A percentile compares a stretch with the other conserved stretches of the same genome.
Conservation (phyloP, 2,329 filamentous ascomycete genomes). For the Colletotrichum lini region DNA sequence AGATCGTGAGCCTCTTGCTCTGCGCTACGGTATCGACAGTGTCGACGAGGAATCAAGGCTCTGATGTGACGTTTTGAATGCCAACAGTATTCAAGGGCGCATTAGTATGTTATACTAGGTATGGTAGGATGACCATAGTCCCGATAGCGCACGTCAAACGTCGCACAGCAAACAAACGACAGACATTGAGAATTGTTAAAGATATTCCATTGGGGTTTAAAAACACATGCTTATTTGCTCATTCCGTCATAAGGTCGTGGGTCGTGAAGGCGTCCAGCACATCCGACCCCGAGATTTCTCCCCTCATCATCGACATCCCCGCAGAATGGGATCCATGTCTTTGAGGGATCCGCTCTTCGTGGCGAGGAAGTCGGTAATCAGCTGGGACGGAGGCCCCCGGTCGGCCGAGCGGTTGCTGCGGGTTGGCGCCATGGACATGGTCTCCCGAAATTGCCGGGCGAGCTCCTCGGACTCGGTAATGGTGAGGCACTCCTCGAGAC, state of each 20-base stretch:
- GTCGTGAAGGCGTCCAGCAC: not conserved
- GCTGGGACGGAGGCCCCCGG: constrained; percentile 23
- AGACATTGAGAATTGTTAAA: too few species aligned
- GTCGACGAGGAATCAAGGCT: too few species aligned
- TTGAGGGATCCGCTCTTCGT: constrained; percentile 12
- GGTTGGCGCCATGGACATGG: constrained; percentile 30
- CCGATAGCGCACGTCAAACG: too few species aligned
- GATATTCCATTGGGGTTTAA: not conserved
- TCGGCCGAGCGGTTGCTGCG: constrained; percentile 27
- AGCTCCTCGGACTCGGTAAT: constrained; percentile 32
- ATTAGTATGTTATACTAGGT: too few species aligned
- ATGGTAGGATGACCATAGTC: too few species aligned
- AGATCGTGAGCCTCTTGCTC: too few species aligned
- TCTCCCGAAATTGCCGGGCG: constrained; percentile 22
- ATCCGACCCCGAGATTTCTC: not conserved
- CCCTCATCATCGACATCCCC: not conserved
- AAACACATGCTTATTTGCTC: not conserved
- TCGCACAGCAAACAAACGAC: too few species aligned
- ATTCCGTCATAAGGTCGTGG: constrained; percentile 3
- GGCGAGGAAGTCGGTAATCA: constrained; percentile 36
- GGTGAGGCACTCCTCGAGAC: constrained; percentile 35
- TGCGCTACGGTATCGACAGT: too few species aligned
- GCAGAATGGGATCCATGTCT: constrained; percentile 2
- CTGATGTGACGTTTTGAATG: too few species aligned
- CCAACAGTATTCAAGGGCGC: too few species aligned